Percentiles rank a stretch among this genome's conserved stretches.
phyloP scores from a whole-genome alignment of 1,284 basidiomycete genomes.

The Ceratobasidium sp. region DNA sequence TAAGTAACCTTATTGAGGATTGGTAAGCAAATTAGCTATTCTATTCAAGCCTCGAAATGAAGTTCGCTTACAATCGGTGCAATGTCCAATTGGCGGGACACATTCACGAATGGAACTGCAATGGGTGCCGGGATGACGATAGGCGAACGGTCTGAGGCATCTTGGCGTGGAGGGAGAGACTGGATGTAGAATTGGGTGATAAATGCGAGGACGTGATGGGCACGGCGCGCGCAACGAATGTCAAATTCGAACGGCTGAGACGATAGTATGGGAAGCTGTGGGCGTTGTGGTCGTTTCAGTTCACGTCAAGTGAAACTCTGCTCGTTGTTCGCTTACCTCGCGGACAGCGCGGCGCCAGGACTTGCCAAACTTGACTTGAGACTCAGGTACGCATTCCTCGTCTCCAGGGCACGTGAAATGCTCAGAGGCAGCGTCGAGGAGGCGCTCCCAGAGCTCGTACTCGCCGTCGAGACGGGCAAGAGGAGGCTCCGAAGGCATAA shows the following conservation, averaged over 20 bases:
- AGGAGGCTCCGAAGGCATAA: constrained; percentile 61
- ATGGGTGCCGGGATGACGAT: constrained; percentile 57
- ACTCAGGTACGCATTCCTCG: constrained; percentile 45
- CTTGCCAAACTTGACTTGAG: constrained; percentile 47
- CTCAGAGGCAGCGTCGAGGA: constrained; percentile 50
- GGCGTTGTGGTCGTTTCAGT: constrained; percentile 19
- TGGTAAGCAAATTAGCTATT: neutral
- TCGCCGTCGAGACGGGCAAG: constrained; percentile 53
- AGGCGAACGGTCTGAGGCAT: constrained; percentile 39
- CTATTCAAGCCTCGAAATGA: neutral
- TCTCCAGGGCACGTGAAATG: constrained; percentile 51
- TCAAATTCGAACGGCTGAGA: constrained; percentile 50
- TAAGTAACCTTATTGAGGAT: constrained; percentile 54
- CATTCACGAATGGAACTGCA: constrained; percentile 58
- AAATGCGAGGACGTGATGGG: constrained; percentile 63
- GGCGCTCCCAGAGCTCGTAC: constrained; percentile 58
- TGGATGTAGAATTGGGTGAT: constrained; percentile 65
- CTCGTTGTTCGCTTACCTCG: constrained; percentile 33
- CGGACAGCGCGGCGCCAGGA: constrained; percentile 57
- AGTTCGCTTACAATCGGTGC: constrained; percentile 59
- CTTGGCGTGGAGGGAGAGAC: constrained; percentile 49
- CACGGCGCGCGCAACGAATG: constrained; percentile 57
- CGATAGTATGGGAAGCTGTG: constrained; percentile 51
- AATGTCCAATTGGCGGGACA: constrained; percentile 62
- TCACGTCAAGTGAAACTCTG: neutral